Evolutionary conservation across 2,329 filamentous ascomycete genomes (phyloP).

Genomic region (Pestalotiopsis sp.): DNA sequence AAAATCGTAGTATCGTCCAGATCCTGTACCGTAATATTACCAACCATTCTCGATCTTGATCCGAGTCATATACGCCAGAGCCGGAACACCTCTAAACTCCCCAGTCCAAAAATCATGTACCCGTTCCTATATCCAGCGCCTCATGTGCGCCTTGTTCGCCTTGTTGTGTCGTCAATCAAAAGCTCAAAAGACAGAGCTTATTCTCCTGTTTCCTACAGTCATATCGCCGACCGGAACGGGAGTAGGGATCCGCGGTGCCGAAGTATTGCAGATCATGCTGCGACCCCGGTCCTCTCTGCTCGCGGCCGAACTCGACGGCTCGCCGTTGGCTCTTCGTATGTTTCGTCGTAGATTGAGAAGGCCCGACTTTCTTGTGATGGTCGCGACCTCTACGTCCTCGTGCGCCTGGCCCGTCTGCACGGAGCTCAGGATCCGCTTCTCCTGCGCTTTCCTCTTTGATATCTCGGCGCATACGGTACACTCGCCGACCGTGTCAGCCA

Average conservation of each 20-base stretch:
- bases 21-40: neutral
- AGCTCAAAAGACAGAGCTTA: neutral
- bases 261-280: conserved; percentile 3
- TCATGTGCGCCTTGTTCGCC: neutral
- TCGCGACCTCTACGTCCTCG: neutral
- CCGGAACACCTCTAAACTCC: neutral
- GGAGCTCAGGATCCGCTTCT: conserved; percentile 17
- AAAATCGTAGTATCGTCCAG: neutral
- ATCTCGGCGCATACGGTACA: conserved; percentile 29
- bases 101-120: neutral
- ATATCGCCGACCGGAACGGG: neutral
- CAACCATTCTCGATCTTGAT: neutral
- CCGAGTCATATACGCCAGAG: neutral
- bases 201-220: neutral
- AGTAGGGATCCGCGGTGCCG: neutral
- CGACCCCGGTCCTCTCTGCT: neutral
- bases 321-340: neutral
- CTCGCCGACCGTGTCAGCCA: conserved; percentile 29
- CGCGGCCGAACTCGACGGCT: neutral
- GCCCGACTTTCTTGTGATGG: neutral
- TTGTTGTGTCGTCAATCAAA: neutral
- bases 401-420: neutral
- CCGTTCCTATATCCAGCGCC: neutral
- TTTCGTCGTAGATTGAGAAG: neutral
- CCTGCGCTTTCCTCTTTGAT: conserved; percentile 23